phyloP scores from a whole-genome alignment of 2,329 filamentous ascomycete genomes.

The Penicillium sp. region DNA sequence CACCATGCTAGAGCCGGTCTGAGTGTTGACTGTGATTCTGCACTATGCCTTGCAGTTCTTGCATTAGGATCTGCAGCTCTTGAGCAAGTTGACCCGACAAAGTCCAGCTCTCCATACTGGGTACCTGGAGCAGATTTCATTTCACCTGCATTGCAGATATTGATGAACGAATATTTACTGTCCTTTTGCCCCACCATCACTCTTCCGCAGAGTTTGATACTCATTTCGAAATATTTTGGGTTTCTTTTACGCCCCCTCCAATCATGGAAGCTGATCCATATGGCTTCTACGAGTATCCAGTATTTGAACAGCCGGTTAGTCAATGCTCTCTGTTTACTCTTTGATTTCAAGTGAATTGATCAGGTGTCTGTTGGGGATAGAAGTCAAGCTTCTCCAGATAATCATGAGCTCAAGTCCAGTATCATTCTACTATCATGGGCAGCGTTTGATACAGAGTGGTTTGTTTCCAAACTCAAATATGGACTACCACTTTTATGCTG shows the following conservation, averaged over 20 bases:
- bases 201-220: constrained; percentile 4
- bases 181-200: constrained; percentile 6
- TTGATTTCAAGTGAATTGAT: background rate
- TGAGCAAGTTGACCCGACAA: constrained; percentile 2
- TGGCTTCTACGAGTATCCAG: constrained; percentile 8
- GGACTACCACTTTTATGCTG: background rate
- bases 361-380: background rate
- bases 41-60: constrained; percentile 4
- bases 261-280: constrained; percentile 6
- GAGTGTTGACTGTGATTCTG: constrained; percentile 3
- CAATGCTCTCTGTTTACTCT: background rate
- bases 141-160: constrained; percentile 3
- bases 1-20: constrained; percentile 1
- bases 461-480: background rate
- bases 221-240: constrained; percentile 6
- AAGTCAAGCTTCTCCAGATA: constrained; percentile 5
- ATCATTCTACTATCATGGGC: constrained; percentile 5
- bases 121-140: constrained; percentile 1
- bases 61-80: constrained; percentile 4
- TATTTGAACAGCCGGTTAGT: constrained; percentile 7
- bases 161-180: constrained; percentile 7
- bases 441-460: constrained; percentile 5
- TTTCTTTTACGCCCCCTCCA: constrained; percentile 3
- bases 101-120: constrained; percentile 3
- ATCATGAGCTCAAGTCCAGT: constrained; percentile 1